phyloP scores from a whole-genome alignment of 768 basidiomycete genomes.

The Mrakia gelida region DNA sequence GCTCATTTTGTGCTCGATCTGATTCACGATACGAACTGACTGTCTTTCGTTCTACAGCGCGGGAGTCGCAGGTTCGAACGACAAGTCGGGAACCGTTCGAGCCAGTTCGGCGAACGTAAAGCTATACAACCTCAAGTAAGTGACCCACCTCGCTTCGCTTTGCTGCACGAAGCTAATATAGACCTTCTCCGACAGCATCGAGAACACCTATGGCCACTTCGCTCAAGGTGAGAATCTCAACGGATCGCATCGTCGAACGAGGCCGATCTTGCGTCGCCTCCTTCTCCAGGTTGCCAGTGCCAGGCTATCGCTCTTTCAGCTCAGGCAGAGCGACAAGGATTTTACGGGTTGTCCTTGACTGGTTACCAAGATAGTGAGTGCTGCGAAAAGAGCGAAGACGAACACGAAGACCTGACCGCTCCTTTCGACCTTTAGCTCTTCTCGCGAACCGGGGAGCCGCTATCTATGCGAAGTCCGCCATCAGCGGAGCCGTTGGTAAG shows the following conservation, averaged over 20 bases:
- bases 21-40: not conserved
- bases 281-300: slow-evolving; percentile 3
- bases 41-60: not conserved
- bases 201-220: slow-evolving; percentile 13
- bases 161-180: too few species aligned
- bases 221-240: not conserved
- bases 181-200: not conserved
- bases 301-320: slow-evolving; percentile 20
- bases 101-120: not conserved
- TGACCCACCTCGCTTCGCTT: not conserved
- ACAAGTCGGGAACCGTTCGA: slow-evolving; percentile 12
- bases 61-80: not conserved
- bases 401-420: not conserved
- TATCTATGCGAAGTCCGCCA: slow-evolving; percentile 5
- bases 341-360: slow-evolving; percentile 1
- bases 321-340: slow-evolving; percentile 3
- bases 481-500: slow-evolving; percentile 3
- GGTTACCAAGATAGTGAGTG: slow-evolving; percentile 11
- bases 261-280: not conserved
- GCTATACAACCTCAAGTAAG: slow-evolving; percentile 14
- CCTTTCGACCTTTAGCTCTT: not conserved
- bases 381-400: not conserved
- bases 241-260: not conserved
- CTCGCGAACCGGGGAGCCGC: slow-evolving; percentile 9
- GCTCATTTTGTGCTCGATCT: not conserved